Conservation (phyloP, 1,284 basidiomycete species). For the Apiotrichum siamense region DNA sequence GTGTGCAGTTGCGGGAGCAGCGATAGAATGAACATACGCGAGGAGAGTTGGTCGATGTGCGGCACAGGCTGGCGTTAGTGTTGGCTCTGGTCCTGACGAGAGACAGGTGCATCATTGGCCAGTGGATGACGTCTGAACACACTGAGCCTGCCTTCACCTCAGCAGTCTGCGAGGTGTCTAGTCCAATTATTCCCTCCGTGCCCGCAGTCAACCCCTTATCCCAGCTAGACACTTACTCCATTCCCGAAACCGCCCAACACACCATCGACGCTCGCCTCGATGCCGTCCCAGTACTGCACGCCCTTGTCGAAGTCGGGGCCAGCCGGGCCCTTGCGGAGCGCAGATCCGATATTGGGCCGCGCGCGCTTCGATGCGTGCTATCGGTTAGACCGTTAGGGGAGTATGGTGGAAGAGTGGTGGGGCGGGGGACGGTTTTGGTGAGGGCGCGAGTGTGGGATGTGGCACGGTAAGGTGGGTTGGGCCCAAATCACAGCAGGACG, state of each 20-base stretch:
- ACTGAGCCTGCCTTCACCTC: no score
- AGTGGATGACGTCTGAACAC: not conserved
- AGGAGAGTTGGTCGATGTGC: constrained; percentile 77
- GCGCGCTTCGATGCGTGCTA: constrained; percentile 17
- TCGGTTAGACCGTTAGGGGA: not conserved
- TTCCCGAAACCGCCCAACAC: constrained; percentile 50
- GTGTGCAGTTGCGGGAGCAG: constrained; percentile 70
- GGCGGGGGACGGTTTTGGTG: no score
- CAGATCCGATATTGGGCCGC: constrained; percentile 29
- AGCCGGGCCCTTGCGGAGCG: constrained; percentile 22
- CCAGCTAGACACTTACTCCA: constrained; percentile 30
- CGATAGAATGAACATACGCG: constrained; percentile 74
- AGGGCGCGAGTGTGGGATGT: not conserved
- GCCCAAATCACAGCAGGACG: no score
- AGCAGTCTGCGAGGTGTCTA: no score
- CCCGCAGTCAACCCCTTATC: no score
- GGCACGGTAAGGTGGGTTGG: not conserved
- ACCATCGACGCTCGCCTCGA: constrained; percentile 48
- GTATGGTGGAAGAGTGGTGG: not conserved
- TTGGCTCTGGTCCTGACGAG: not conserved
- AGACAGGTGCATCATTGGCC: not conserved
- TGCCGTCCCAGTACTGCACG: constrained; percentile 49
- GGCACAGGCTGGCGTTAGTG: constrained; percentile 62
- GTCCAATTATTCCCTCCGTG: no score
- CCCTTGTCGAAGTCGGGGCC: constrained; percentile 48